phyloP scores from a whole-genome alignment of 257 asterid species.

The Solanum dulcamara region DNA sequence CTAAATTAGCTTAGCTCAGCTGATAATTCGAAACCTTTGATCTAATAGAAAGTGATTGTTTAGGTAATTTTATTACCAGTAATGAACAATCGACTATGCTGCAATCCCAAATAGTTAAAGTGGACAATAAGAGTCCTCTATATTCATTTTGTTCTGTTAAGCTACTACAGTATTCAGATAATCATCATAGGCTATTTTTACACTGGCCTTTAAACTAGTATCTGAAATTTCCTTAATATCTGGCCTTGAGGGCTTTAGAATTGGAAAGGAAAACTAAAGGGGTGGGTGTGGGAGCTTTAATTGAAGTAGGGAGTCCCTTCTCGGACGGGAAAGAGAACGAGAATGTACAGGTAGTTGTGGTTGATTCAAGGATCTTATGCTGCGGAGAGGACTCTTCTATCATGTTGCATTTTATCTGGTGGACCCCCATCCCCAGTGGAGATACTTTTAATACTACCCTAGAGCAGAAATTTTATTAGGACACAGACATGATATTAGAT shows the following conservation, averaged over 20 bases:
- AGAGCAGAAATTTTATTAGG: background rate
- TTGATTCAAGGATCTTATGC: background rate
- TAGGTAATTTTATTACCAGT: background rate
- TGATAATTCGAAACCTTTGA: background rate
- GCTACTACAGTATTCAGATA: background rate
- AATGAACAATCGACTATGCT: background rate
- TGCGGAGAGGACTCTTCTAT: background rate
- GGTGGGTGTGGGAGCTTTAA: background rate
- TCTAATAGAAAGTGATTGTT: background rate
- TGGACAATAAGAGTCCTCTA: background rate
- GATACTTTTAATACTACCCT: background rate
- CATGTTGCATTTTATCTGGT: background rate
- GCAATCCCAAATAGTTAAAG: background rate
- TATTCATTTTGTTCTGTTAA: background rate
- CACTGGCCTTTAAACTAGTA: background rate
- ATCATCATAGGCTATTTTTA: background rate
- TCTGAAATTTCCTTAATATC: background rate
- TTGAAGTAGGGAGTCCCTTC: background rate
- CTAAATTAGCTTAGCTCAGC: background rate
- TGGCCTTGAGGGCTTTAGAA: background rate
- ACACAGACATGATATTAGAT: background rate
- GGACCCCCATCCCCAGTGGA: background rate
- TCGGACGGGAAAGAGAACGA: background rate
- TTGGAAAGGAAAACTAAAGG: too few relatives aligned
- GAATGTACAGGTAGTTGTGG: background rate